A percentile compares a stretch with the other conserved stretches of the same genome.
These are phyloP conservation scores for Hypoxylon fuscum DNA, from an alignment of 495 filamentous ascomycete species.

Conservation along the genomic window DNA sequence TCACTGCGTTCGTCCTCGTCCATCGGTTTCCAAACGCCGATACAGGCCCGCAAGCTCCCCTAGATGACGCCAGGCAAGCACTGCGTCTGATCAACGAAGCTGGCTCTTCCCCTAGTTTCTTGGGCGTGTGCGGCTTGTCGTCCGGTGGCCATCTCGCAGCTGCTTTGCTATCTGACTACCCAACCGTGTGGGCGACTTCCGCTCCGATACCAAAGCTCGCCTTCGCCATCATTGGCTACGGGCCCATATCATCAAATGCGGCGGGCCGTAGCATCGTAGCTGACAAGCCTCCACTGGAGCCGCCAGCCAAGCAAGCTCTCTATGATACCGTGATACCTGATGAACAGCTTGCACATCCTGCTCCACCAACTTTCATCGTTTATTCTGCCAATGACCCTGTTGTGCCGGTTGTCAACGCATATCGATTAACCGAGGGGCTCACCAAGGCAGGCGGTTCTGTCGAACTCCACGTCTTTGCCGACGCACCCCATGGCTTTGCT, in stretches of 20 bases:
- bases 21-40: slow-evolving; percentile 26
- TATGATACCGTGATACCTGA: slow-evolving; percentile 28
- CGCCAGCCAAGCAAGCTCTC: slow-evolving; percentile 30
- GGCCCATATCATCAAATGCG: slow-evolving; percentile 34
- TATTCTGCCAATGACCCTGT: slow-evolving; percentile 32
- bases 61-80: slow-evolving; percentile 24
- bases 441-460: slow-evolving; percentile 15
- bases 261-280: slow-evolving; percentile 22
- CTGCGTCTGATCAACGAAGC: slow-evolving; percentile 4
- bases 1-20: slow-evolving; percentile 29
- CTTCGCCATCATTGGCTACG: slow-evolving; percentile 32
- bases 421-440: slow-evolving; percentile 19
- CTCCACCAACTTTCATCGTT: slow-evolving; percentile 27
- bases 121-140: slow-evolving; percentile 29
- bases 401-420: slow-evolving; percentile 30
- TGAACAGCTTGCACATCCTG: slow-evolving; percentile 18
- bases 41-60: slow-evolving; percentile 20
- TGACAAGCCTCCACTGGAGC: slow-evolving; percentile 22
- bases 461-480: slow-evolving; percentile 29
- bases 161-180: slow-evolving; percentile 20
- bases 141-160: slow-evolving; percentile 33
- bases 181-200: slow-evolving; percentile 5
- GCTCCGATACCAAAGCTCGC: neutral
- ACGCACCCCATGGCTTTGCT: slow-evolving; percentile 35
- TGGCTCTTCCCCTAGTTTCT: neutral